Evolutionary conservation across 129 eudicot species (phyloP).

Genomic region (Oenanthe sinensis): DNA sequence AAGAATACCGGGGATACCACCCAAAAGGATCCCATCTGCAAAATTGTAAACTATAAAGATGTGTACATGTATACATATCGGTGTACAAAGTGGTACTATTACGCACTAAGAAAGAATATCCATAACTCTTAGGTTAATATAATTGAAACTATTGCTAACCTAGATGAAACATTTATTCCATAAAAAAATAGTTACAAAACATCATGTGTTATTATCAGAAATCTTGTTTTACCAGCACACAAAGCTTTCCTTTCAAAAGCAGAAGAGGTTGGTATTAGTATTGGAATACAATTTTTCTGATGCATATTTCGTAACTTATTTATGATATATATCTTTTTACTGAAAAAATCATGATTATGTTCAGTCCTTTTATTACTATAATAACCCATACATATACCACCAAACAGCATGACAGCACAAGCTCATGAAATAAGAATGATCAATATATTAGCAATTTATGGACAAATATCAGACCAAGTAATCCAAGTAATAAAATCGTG

Average conservation of each 20-base stretch:
- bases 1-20: constrained; percentile 34
- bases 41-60: constrained; percentile 2
- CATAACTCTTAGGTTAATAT: background rate
- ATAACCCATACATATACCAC: too few species aligned
- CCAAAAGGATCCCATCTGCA: constrained; percentile 84
- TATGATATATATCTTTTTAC: background rate
- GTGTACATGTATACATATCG: background rate
- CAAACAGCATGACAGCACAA: too few species aligned
- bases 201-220: background rate
- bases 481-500: background rate
- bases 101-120: background rate
- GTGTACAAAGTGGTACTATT: background rate
- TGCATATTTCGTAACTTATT: too few species aligned
- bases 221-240: background rate
- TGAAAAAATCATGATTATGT: background rate
- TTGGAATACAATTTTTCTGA: background rate
- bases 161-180: background rate
- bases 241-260: background rate
- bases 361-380: background rate
- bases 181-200: background rate
- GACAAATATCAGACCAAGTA: background rate
- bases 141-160: background rate
- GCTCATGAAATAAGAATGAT: too few species aligned
- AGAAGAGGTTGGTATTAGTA: background rate
- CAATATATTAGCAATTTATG: too few species aligned